phyloP scores from a whole-genome alignment of 1,139 yeast genomes.

The Hyphopichia khmerensis region DNA sequence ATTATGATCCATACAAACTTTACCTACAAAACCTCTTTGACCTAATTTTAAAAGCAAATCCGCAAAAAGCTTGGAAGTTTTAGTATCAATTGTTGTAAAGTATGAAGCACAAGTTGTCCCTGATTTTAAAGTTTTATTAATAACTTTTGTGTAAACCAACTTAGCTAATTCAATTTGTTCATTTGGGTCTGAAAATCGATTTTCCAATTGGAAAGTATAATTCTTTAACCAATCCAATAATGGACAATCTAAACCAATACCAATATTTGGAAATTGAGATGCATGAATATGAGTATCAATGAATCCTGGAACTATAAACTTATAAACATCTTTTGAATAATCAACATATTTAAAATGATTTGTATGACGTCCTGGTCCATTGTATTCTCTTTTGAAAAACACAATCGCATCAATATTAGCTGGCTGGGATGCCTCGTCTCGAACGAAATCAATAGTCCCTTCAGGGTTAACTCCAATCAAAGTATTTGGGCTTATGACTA shows the following conservation, averaged over 20 bases:
- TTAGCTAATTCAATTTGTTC: slow-evolving; percentile 53
- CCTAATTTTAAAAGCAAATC: slow-evolving; percentile 64
- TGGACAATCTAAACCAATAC: slow-evolving; percentile 84
- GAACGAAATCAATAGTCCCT: slow-evolving; percentile 34
- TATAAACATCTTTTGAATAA: slow-evolving; percentile 25
- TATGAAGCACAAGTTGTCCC: slow-evolving; percentile 95
- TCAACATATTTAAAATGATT: slow-evolving; percentile 26
- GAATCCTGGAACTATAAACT: slow-evolving; percentile 87
- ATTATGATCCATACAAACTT: slow-evolving; percentile 82
- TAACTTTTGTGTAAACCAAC: slow-evolving; percentile 61
- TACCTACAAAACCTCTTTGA: slow-evolving; percentile 88
- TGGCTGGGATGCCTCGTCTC: slow-evolving; percentile 8
- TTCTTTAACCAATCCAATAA: slow-evolving; percentile 83
- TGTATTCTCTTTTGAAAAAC: slow-evolving; percentile 8
- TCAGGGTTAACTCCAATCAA: slow-evolving; percentile 31
- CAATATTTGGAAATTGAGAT: slow-evolving; percentile 92
- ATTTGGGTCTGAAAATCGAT: slow-evolving; percentile 38
- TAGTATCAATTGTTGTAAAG: slow-evolving; percentile 82
- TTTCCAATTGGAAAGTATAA: slow-evolving; percentile 88
- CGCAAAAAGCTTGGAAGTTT: slow-evolving; percentile 74
- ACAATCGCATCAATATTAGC: slow-evolving; percentile 7
- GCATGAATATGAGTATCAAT: slow-evolving; percentile 96
- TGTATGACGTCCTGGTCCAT: neutral
- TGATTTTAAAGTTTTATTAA: slow-evolving; percentile 61
- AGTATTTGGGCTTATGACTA: slow-evolving; percentile 28